Conservation (phyloP, 2,329 filamentous ascomycete species). For the Nannizziopsis barbatae region DNA sequence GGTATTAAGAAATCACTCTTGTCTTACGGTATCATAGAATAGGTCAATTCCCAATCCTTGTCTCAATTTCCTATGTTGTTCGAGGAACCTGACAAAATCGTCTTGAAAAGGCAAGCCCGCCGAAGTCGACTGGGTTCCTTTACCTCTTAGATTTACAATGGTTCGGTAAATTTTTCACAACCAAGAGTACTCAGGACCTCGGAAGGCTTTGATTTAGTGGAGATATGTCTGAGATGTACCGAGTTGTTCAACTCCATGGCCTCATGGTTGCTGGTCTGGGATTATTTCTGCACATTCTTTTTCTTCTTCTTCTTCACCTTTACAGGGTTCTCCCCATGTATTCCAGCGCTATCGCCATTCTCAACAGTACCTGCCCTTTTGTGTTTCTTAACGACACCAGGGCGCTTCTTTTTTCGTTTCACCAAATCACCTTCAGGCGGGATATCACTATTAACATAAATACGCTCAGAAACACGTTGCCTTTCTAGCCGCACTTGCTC, state of each 20-base stretch:
- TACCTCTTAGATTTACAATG: too few species aligned
- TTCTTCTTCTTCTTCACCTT: constrained; percentile 53
- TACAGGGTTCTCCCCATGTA: constrained; percentile 12
- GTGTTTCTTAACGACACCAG: constrained; percentile 35
- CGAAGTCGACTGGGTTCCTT: too few species aligned
- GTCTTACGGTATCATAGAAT: too few species aligned
- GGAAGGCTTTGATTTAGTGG: too few species aligned
- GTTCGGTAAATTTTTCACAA: too few species aligned
- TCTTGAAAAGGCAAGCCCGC: too few species aligned
- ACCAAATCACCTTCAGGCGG: constrained; percentile 38
- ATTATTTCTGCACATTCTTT: constrained; percentile 10
- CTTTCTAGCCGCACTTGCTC: constrained; percentile 79
- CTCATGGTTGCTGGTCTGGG: constrained; percentile 19
- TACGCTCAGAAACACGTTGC: constrained; percentile 43
- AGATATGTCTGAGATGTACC: background rate
- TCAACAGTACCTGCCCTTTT: constrained; percentile 12
- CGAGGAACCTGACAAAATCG: too few species aligned
- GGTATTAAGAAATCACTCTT: too few species aligned
- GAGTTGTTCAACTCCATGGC: background rate
- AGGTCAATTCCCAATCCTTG: too few species aligned
- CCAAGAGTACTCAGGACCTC: too few species aligned
- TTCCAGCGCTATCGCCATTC: background rate
- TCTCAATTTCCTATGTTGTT: too few species aligned
- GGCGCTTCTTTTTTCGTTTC: constrained; percentile 46
- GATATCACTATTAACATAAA: constrained; percentile 37